phyloP scores from a whole-genome alignment of 768 basidiomycete species.

The Vishniacozyma victoriae region DNA sequence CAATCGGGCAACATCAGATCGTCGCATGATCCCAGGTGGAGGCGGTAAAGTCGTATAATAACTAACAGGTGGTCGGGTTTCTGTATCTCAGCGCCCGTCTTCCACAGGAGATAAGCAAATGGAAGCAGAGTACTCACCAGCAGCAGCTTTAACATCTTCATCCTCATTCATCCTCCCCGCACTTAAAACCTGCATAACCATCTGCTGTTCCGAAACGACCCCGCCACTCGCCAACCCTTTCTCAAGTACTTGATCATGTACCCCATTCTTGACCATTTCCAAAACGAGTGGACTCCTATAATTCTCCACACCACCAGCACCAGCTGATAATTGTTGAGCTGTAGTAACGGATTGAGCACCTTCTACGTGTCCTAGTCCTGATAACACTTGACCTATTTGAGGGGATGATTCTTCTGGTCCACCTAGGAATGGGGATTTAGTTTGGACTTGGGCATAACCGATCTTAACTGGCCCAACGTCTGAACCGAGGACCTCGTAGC shows the following conservation, averaged over 20 bases:
- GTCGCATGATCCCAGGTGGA: conserved; percentile 66
- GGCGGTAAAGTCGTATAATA: conserved; percentile 96
- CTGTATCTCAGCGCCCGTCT: conserved; percentile 52
- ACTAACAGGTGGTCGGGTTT: conserved; percentile 85
- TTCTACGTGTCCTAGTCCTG: conserved; percentile 64
- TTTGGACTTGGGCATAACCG: conserved; percentile 92
- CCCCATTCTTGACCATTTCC: conserved; percentile 44
- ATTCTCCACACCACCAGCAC: conserved; percentile 69
- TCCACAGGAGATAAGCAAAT: not conserved
- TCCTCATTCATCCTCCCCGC: conserved; percentile 71
- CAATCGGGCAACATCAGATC: conserved; percentile 88
- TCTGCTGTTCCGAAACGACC: conserved; percentile 82
- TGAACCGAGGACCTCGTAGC: conserved; percentile 88
- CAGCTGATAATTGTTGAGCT: conserved; percentile 87
- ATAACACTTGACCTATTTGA: conserved; percentile 17
- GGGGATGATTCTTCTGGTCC: conserved; percentile 54
- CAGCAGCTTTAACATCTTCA: conserved; percentile 73
- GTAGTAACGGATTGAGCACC: conserved; percentile 88
- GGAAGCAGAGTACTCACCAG: conserved; percentile 56
- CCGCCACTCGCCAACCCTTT: conserved; percentile 50
- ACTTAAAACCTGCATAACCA: conserved; percentile 91
- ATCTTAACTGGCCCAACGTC: conserved; percentile 96
- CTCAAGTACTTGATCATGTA: conserved; percentile 38
- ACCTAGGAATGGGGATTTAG: conserved; percentile 53
- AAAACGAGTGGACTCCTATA: conserved; percentile 74